Base-by-base conservation (phyloP, 495 filamentous ascomycete species). In the Lasiosphaeria ovina region DNA sequence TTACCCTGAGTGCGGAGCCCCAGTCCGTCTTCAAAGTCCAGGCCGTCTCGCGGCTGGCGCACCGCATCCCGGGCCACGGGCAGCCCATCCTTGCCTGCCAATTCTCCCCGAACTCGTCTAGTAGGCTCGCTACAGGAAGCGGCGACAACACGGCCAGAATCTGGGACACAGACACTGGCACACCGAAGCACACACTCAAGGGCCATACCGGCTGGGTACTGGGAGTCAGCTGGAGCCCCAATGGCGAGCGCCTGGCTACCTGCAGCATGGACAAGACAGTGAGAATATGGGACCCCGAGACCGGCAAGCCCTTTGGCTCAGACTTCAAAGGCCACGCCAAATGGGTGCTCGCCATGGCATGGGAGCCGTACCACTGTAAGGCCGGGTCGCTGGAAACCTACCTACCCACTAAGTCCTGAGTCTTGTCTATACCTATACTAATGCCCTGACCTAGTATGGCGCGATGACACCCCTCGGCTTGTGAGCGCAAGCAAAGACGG, bases 131-230 rank as follows among this genome's bases (percentile, higher is more conserved):
- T 0, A 94, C 89, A 6, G 95, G 93, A 0, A 91, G 88, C 62
- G 95, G 95, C 40, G 95, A 99, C 65, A 85, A 86, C 36, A 98
- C 95, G 6, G 95, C 94, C 6, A 79, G 95, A 51, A 85, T 99
- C 76, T 97, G 91, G 89, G 94, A 99, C 66, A 95, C 91, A 55
- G 90, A 98, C 67, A 97, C 91, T 0, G 93, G 93, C 49, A 98
- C 93, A 0, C 92, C 95, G 0, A 76, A 91, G 56, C 83, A 89
- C 70, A 97, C 93, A 3, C 74, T 99, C 31, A 96, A 95, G 70
- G 94, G 94, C 11, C 95, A 98, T 72, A 90, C 89, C 12, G 88
- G 88, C 61, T 98, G 93, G 93, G 93, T 99, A 7, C 76, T 99
- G 63, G 89, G 86, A 2, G 89, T 96, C 12, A 84, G 81, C 59